These are phyloP conservation scores for Neofusicoccum laricinum DNA, from an alignment of 2,329 filamentous ascomycete genomes.

Conservation along the genomic window DNA sequence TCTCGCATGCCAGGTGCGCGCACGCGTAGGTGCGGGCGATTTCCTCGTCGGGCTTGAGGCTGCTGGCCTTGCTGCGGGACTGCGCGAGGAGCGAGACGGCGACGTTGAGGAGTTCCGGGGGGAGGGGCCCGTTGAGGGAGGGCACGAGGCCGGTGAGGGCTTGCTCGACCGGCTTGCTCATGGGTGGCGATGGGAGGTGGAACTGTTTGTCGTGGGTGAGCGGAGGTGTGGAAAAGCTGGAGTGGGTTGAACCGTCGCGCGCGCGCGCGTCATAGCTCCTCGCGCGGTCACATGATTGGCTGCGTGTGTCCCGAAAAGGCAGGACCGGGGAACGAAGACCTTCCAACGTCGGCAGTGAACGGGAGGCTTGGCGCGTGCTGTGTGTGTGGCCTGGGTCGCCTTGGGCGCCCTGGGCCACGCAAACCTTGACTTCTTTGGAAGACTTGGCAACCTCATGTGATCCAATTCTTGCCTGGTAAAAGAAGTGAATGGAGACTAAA, in stretches of 20 bases:
- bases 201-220: not conserved
- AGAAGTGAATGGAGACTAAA: no score
- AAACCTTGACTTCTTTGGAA: no score
- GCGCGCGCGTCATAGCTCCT: no score
- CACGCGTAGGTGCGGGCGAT: slow-evolving; percentile 81
- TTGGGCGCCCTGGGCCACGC: no score
- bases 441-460: no score
- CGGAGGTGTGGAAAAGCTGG: no score
- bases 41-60: slow-evolving; percentile 81
- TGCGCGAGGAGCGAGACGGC: slow-evolving; percentile 74
- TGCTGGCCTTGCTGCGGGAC: slow-evolving; percentile 72
- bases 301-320: no score
- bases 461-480: no score
- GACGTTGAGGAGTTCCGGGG: slow-evolving; percentile 67
- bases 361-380: not conserved
- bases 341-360: not conserved
- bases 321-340: not conserved
- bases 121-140: slow-evolving; percentile 65
- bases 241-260: no score
- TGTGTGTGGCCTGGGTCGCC: no score
- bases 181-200: no score
- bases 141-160: slow-evolving; percentile 72
- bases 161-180: slow-evolving; percentile 72
- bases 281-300: no score
- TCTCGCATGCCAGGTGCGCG: slow-evolving; percentile 84